Conservation (phyloP, 768 basidiomycete genomes). For the Cyclocybe aegerita region DNA sequence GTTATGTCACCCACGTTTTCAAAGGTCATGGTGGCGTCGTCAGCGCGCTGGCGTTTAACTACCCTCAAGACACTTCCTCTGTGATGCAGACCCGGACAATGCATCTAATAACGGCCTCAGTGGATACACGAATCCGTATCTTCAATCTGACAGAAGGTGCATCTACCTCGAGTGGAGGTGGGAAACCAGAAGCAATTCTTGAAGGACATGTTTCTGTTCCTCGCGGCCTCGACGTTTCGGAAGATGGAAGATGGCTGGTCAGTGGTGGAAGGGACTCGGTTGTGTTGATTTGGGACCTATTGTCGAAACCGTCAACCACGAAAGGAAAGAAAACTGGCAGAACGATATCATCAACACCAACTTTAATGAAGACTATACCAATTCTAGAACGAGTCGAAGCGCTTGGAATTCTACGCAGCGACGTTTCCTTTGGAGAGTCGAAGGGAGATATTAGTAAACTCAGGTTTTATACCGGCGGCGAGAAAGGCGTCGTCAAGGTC, state of each 20-base stretch:
- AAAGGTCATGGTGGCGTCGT: constrained; percentile 98
- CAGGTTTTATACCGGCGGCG: constrained; percentile 86
- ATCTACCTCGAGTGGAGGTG: constrained; percentile 51
- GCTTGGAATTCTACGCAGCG: constrained; percentile 64
- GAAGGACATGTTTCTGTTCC: constrained; percentile 97
- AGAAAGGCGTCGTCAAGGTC: constrained; percentile 80
- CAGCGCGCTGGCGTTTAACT: constrained; percentile 85
- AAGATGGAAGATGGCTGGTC: constrained; percentile 86
- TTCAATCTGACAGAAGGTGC: constrained; percentile 79
- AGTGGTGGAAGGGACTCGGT: constrained; percentile 94
- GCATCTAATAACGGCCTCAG: constrained; percentile 87
- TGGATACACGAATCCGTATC: constrained; percentile 89
- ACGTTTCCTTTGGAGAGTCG: constrained; percentile 47
- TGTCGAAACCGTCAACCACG: constrained; percentile 26
- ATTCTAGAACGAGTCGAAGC: constrained; percentile 86
- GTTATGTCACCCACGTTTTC: constrained; percentile 92
- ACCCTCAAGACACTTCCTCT: constrained; percentile 59
- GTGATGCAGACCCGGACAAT: constrained; percentile 52
- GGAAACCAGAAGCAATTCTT: constrained; percentile 75
- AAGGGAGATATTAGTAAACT: constrained; percentile 40
- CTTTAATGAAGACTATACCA: constrained; percentile 76
- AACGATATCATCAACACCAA: constrained; percentile 47
- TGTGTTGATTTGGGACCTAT: constrained; percentile 89
- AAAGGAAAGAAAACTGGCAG: constrained; percentile 50
- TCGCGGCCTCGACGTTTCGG: constrained; percentile 80